Percentiles rank a stretch among this genome's conserved stretches.
Evolutionary conservation across 164 flowering plant species (phyloP).

Genomic region (Liriodendron chinense): DNA sequence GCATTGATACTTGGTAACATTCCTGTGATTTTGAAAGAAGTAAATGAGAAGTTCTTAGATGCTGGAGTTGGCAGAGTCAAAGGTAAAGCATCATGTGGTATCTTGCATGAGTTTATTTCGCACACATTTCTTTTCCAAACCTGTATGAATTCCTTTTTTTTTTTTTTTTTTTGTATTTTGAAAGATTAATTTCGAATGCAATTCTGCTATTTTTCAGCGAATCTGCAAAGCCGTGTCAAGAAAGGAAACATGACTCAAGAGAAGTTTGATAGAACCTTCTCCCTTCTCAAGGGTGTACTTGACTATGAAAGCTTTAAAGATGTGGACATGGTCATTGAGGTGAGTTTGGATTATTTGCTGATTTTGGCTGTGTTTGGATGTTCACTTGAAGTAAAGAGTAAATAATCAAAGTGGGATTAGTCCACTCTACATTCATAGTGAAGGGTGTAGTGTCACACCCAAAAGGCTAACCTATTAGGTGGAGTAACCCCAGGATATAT

Average conservation of each 20-base stretch:
- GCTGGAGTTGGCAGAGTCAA: slow-evolving; percentile 72
- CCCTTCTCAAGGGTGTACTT: slow-evolving; percentile 78
- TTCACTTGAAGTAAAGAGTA: background rate
- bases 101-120: background rate
- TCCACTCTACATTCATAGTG: background rate
- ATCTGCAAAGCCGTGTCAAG: slow-evolving; percentile 82
- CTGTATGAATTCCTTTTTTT: background rate
- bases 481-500: no score
- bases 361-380: background rate
- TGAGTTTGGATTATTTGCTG: slow-evolving; percentile 12
- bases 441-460: no score
- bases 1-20: slow-evolving; percentile 71
- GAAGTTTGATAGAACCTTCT: slow-evolving; percentile 66
- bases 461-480: no score
- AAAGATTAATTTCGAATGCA: background rate
- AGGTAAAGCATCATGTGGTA: slow-evolving; percentile 41
- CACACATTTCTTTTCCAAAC: background rate
- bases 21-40: slow-evolving; percentile 82
- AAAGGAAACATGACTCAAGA: slow-evolving; percentile 81
- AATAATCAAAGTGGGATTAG: background rate
- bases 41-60: slow-evolving; percentile 75
- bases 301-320: slow-evolving; percentile 81
- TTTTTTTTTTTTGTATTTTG: background rate
- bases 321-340: slow-evolving; percentile 97
- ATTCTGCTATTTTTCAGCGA: slow-evolving; percentile 44